phyloP scores from a whole-genome alignment of 306 rosid genomes.

The Trichosanthes cucumerina region DNA sequence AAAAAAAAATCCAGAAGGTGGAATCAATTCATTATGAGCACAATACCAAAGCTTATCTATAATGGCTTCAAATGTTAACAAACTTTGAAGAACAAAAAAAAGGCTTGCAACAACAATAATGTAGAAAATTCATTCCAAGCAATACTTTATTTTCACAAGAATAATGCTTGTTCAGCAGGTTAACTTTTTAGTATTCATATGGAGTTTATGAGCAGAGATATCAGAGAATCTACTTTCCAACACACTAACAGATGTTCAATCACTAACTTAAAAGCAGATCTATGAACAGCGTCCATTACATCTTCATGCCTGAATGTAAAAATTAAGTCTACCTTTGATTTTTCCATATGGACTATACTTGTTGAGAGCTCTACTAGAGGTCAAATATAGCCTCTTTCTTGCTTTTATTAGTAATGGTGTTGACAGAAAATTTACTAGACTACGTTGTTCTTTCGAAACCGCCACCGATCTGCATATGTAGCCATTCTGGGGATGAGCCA shows the following conservation, averaged over 20 bases:
- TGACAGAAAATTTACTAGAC: conserved; percentile 20
- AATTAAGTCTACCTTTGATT: conserved; percentile 23
- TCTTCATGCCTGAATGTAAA: conserved; percentile 36
- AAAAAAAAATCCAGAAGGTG: too few relatives aligned
- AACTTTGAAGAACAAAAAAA: not conserved
- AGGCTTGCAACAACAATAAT: not conserved
- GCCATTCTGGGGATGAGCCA: conserved; percentile 79
- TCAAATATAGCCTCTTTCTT: conserved; percentile 20
- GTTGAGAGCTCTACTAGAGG: conserved; percentile 27
- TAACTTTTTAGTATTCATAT: conserved; percentile 25
- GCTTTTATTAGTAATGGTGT: conserved; percentile 37
- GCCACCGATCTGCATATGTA: conserved; percentile 94
- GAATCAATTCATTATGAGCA: not conserved
- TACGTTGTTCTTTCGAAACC: conserved; percentile 67
- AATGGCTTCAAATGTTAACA: not conserved
- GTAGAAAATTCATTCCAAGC: conserved; percentile 19
- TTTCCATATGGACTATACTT: conserved; percentile 34
- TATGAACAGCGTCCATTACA: conserved; percentile 21
- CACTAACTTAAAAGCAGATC: conserved; percentile 23
- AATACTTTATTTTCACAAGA: conserved; percentile 38
- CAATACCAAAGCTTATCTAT: not conserved
- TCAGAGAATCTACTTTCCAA: conserved; percentile 36
- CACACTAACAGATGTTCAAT: conserved; percentile 29
- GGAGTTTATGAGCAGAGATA: conserved; percentile 28
- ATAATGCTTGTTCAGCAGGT: conserved; percentile 24